phyloP scores from a whole-genome alignment of 1,284 basidiomycete genomes.

The Phellopilus nigrolimitatus region DNA sequence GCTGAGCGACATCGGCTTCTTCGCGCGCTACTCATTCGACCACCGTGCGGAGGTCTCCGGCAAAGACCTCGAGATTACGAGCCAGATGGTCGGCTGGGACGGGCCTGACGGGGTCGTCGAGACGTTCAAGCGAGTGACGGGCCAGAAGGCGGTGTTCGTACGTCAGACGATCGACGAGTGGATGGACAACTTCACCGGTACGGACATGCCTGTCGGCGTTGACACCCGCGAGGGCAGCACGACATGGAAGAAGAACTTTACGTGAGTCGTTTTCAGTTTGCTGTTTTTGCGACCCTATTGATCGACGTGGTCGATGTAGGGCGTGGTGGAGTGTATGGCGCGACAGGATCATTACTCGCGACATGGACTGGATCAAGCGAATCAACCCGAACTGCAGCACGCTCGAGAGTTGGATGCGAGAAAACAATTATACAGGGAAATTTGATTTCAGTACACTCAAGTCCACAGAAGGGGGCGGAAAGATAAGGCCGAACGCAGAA shows the following conservation, averaged over 20 bases:
- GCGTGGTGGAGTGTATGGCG: constrained; percentile 38
- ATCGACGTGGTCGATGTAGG: too few species aligned
- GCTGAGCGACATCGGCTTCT: constrained; percentile 44
- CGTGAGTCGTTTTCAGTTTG: too few species aligned
- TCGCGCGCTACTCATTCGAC: constrained; percentile 44
- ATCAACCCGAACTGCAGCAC: constrained; percentile 32
- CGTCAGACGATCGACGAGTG: constrained; percentile 38
- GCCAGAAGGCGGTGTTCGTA: constrained; percentile 35
- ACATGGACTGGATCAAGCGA: constrained; percentile 38
- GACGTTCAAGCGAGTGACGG: constrained; percentile 42
- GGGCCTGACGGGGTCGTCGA: constrained; percentile 30
- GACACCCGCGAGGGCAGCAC: constrained; percentile 7
- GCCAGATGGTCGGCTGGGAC: constrained; percentile 41
- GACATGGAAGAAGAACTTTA: constrained; percentile 36
- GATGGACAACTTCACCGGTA: constrained; percentile 32
- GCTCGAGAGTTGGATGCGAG: constrained; percentile 28
- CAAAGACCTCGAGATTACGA: constrained; percentile 37
- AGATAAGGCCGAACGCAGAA: too few species aligned
- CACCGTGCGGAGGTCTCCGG: constrained; percentile 36
- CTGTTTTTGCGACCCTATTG: too few species aligned
- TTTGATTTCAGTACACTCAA: constrained; percentile 20
- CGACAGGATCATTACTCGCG: constrained; percentile 39
- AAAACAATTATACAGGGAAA: constrained; percentile 24
- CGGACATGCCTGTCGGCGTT: constrained; percentile 32
- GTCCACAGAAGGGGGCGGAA: too few species aligned